Base-by-base conservation (phyloP, 345 rosid genomes). In the Populus alba region DNA sequence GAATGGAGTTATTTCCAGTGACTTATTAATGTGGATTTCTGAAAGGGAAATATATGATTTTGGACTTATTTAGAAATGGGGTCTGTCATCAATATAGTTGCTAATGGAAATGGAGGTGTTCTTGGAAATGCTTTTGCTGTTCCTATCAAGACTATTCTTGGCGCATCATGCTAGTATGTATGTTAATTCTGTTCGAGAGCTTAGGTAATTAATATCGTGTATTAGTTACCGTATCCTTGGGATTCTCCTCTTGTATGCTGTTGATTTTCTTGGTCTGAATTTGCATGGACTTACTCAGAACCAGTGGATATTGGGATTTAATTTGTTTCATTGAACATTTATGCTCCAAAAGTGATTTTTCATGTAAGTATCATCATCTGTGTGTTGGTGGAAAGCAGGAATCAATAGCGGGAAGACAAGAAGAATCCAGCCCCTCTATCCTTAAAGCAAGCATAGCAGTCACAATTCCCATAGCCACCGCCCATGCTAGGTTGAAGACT, bases 321-420 rank as follows among this genome's bases (percentile, higher is more conserved):
- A n/a, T 83, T 22, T 92, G 97, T 84, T 94, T 94, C 80, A 81
- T 92, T 8, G 94, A 94, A 84, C 91, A 91, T 77, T 81, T 92
- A 17, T 91, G 98, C 55, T 77, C 79, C 57, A 67, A 25, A 69
- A 68, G 68, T 23, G 57, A 38, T 7, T n/a, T 22, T 68, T 76
- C 38, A n/a, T 20, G 37, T 15, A 39, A 23, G 43, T 65, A 45
- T 6, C 38, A 13, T 38, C 22, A 55, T 20, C n/a, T 16, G 8
- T 53, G 66, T 67, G 35, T 55, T 53, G 16, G 74, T 13, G 51
- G 68, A 27, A 77, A 70, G 74, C 31, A 67, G 17, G 69, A 68
- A 18, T 67, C 39, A 6, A 25, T 2, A 33, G 6, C 37, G 8
- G 7, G 70, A 31, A 15, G 37, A 67, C 10, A 11, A 31, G 45